phyloP scores from a whole-genome alignment of 495 filamentous ascomycete genomes.

The Aspergillus coremiiformis region DNA sequence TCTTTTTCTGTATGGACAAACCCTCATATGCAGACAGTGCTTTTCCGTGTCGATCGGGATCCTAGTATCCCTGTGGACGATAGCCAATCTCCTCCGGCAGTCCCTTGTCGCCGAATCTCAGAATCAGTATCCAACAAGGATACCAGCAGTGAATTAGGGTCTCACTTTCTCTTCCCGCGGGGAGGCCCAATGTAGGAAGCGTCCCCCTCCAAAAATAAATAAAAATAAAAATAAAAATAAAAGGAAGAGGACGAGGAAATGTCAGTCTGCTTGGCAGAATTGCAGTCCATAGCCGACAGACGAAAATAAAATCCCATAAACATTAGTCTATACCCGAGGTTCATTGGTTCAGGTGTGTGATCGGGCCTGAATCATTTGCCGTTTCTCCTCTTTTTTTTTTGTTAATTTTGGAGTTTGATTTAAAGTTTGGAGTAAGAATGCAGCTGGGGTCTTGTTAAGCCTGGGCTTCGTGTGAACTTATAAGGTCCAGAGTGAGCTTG shows the following conservation, averaged over 20 bases:
- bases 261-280: background rate
- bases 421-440: background rate
- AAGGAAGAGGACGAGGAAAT: background rate
- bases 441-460: background rate
- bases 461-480: background rate
- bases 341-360: background rate
- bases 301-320: background rate
- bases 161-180: slow-evolving; percentile 11
- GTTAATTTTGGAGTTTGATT: background rate
- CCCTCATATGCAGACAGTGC: background rate
- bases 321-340: slow-evolving; percentile 12
- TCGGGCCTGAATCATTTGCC: slow-evolving; percentile 9
- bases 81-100: slow-evolving; percentile 4
- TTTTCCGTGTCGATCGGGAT: slow-evolving; percentile 19
- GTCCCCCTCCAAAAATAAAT: background rate
- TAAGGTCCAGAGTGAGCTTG: background rate
- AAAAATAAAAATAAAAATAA: background rate
- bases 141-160: background rate
- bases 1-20: background rate
- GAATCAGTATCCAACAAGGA: background rate
- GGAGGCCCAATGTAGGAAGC: slow-evolving; percentile 15
- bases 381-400: slow-evolving; percentile 1
- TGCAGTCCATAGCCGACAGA: background rate
- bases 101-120: background rate
- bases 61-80: slow-evolving; percentile 12